A percentile compares a stretch with the other conserved stretches of the same genome.
Conservation (phyloP, 2,329 filamentous ascomycete species). For the Pseudopithomyces chartarum region DNA sequence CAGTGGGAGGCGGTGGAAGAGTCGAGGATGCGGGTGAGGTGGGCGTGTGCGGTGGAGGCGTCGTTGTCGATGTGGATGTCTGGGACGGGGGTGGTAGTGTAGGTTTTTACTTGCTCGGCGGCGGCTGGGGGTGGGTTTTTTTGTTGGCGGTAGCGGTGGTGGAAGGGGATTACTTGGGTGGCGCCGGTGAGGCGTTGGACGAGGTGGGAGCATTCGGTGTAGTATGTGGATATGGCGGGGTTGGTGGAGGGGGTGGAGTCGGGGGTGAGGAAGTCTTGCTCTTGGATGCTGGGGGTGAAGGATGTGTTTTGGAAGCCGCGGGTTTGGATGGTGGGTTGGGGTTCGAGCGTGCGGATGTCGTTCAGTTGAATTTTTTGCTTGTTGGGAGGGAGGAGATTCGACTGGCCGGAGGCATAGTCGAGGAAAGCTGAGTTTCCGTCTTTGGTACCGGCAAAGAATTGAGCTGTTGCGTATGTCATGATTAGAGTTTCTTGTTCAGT, state of each 20-base stretch:
- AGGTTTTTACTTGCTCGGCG: not conserved
- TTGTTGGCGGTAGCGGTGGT: slow-evolving; percentile 5
- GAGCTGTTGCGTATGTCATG: slow-evolving; percentile 4
- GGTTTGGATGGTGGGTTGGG: not conserved
- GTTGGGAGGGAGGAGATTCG: not conserved
- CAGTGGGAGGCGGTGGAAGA: not conserved
- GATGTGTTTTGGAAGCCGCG: not conserved
- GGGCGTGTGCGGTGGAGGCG: not conserved
- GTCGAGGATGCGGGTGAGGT: not conserved
- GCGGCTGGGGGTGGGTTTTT: not conserved
- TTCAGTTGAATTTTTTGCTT: not conserved
- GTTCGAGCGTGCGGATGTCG: not conserved
- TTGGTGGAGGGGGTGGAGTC: not conserved
- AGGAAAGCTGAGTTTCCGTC: slow-evolving; percentile 3
- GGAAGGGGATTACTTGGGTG: not conserved
- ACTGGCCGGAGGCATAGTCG: not conserved
- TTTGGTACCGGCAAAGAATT: slow-evolving; percentile 2
- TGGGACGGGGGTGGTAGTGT: slow-evolving; percentile 2
- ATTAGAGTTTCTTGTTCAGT: not conserved
- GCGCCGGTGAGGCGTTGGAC: not conserved
- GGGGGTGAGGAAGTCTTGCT: not conserved
- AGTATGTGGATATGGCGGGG: not conserved
- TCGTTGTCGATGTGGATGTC: slow-evolving; percentile 11
- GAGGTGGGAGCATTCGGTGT: slow-evolving; percentile 1
- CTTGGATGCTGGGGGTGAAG: not conserved